Percentiles rank a stretch among this genome's conserved stretches.
phyloP scores from a whole-genome alignment of 2,329 filamentous ascomycete species.

The Thielaviopsis punctulata region DNA sequence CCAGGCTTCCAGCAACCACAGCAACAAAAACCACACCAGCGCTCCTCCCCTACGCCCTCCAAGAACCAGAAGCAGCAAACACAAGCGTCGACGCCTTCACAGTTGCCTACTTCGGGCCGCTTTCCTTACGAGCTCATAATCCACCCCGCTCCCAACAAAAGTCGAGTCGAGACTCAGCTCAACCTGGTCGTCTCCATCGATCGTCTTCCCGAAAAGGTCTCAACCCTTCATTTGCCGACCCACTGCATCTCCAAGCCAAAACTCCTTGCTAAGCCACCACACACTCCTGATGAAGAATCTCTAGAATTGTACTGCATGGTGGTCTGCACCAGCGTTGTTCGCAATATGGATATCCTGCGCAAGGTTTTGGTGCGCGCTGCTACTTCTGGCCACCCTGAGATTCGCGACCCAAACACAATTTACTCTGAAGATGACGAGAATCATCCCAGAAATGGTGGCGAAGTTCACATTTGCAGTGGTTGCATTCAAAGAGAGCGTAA shows the following conservation, averaged over 20 bases:
- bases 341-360: constrained; percentile 45
- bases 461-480: constrained; percentile 79
- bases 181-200: constrained; percentile 67
- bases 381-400: constrained; percentile 21
- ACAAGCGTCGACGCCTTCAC: neutral
- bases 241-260: constrained; percentile 93
- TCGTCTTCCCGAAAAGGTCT: constrained; percentile 56
- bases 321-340: constrained; percentile 86
- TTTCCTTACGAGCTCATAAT: constrained; percentile 10
- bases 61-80: constrained; percentile 1
- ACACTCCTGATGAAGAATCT: constrained; percentile 51
- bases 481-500: constrained; percentile 87
- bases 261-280: constrained; percentile 56
- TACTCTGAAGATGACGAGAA: constrained; percentile 41
- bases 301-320: constrained; percentile 66
- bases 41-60: neutral
- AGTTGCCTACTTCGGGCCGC: neutral
- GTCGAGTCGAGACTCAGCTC: constrained; percentile 86
- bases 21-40: constrained; percentile 2
- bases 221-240: constrained; percentile 68
- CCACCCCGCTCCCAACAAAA: constrained; percentile 12
- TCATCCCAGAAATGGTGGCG: constrained; percentile 71
- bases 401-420: constrained; percentile 15
- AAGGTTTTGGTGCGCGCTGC: constrained; percentile 47
- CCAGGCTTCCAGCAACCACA: neutral